Conservation (phyloP, 2,329 filamentous ascomycete species). For the Aspergillus calidoustus region DNA sequence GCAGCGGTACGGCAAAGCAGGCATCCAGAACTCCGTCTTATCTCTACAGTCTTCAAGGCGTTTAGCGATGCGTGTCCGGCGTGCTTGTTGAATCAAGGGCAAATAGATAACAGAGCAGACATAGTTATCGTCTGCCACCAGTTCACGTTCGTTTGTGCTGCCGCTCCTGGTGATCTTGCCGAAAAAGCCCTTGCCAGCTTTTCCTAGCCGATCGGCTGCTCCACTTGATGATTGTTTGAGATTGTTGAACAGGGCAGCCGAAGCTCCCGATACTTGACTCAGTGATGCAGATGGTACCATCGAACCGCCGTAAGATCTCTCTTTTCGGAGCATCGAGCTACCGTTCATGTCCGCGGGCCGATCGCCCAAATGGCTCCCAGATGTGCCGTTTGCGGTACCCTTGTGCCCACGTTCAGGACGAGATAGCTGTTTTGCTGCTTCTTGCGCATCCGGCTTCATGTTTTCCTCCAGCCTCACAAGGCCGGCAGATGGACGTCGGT, state of each 20-base stretch:
- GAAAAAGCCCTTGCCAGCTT: conserved; percentile 81
- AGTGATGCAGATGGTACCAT: conserved; percentile 51
- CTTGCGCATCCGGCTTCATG: conserved; percentile 40
- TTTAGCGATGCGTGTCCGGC: conserved; percentile 89
- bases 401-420: conserved; percentile 70
- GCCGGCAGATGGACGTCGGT: conserved; percentile 45
- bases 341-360: conserved; percentile 49
- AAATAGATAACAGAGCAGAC: conserved; percentile 82
- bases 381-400: conserved; percentile 67
- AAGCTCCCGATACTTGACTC: conserved; percentile 58
- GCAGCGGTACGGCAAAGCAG: conserved; percentile 89
- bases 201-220: conserved; percentile 71
- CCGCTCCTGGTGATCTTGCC: conserved; percentile 74
- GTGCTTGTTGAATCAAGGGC: conserved; percentile 84
- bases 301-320: conserved; percentile 39
- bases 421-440: conserved; percentile 65
- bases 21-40: conserved; percentile 99
- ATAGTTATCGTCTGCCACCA: conserved; percentile 81
- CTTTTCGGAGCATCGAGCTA: conserved; percentile 36
- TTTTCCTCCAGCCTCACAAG: conserved; percentile 45
- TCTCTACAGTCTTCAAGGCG: conserved; percentile 84
- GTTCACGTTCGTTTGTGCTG: conserved; percentile 69
- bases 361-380: conserved; percentile 75
- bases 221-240: conserved; percentile 73
- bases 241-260: conserved; percentile 71